Evolutionary conservation across 2,329 filamentous ascomycete genomes (phyloP), one percentile per base, ranked within the genome.

Genomic region (Gaeumannomyces tritici): DNA sequence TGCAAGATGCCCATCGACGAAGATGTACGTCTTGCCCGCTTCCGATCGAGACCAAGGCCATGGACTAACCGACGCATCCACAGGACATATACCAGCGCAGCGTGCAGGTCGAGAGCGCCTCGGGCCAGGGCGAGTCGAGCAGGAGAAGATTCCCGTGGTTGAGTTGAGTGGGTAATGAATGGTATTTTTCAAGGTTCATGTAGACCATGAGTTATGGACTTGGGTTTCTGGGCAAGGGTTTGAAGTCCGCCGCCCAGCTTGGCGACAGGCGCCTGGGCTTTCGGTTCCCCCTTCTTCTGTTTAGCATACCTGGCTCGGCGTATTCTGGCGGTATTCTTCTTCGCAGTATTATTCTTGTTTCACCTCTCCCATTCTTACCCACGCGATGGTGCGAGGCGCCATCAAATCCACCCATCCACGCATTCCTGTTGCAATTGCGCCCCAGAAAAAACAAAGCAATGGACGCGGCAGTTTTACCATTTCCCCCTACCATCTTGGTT

Each of bases 1-100:
- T 89, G 90, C 67, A 86, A 87, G 70, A 89, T 97, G 76, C 81
- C 86, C 57, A 89, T 87, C 62, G 92, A 96, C 75, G 91, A 96
- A 69, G 93, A 97, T 79, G 93, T 96, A 76, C 77, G 88, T 77
- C 56, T 57, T n/a, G 11, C 59, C 58, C 24, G 28, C 18, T 54
- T 54, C 60, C 35, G 35, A 21, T 24, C 57, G 35, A 27, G 2
- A 27, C 29, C 35, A 9, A 6, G 58, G 56, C 69, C 75, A 65
- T 76, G 68, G 8, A 15, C 11, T 55, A 60, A 5, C 42, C 12
- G 31, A 26, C n/a, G 29, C 29, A 21, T 55, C n/a, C 2, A 26
- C 64, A 87, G 84, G 85, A 88, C 63, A 83, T 87, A 55, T 87
- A 88, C 69, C 83, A 87, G 69, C 79, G 84, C 62, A 87, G 84